These are phyloP conservation scores for Fusarium praegraminearum DNA, from an alignment of 2,329 filamentous ascomycete species.

Conservation along the genomic window DNA sequence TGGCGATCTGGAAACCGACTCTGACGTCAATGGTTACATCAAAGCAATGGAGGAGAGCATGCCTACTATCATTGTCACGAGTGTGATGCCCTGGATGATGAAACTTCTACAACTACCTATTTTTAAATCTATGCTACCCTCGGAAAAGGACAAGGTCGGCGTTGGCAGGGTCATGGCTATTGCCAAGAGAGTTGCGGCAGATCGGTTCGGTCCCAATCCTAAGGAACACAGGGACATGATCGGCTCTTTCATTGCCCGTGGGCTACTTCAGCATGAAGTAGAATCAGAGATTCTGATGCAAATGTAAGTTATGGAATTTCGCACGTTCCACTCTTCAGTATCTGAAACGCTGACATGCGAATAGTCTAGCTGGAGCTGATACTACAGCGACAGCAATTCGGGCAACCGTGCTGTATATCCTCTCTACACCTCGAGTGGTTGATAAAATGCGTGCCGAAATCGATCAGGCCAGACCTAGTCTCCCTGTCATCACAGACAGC, in stretches of 20 bases:
- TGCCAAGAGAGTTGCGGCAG: constrained; percentile 46
- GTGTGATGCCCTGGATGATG: constrained; percentile 57
- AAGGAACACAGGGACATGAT: constrained; percentile 50
- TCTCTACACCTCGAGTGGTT: constrained; percentile 62
- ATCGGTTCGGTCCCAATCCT: constrained; percentile 43
- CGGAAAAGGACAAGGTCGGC: constrained; percentile 53
- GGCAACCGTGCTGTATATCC: constrained; percentile 63
- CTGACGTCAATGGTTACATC: constrained; percentile 62
- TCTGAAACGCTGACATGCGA: background rate
- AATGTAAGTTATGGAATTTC: constrained; percentile 13
- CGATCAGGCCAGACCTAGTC: constrained; percentile 25
- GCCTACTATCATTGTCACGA: constrained; percentile 59
- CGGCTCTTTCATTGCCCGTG: constrained; percentile 48
- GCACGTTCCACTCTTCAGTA: rapidly evolving
- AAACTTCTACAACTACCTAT: constrained; percentile 56
- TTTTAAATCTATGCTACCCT: constrained; percentile 58
- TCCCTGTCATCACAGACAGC: constrained; percentile 48
- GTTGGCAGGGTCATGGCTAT: constrained; percentile 58
- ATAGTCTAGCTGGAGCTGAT: constrained; percentile 66
- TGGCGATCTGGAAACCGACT: constrained; percentile 59
- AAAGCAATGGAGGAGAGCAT: constrained; percentile 57
- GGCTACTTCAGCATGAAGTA: constrained; percentile 43
- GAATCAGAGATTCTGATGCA: constrained; percentile 47
- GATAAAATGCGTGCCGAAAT: constrained; percentile 56
- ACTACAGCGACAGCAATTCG: constrained; percentile 68